Conservation (phyloP, 2,329 filamentous ascomycete species). For the Xylaria sp. region DNA sequence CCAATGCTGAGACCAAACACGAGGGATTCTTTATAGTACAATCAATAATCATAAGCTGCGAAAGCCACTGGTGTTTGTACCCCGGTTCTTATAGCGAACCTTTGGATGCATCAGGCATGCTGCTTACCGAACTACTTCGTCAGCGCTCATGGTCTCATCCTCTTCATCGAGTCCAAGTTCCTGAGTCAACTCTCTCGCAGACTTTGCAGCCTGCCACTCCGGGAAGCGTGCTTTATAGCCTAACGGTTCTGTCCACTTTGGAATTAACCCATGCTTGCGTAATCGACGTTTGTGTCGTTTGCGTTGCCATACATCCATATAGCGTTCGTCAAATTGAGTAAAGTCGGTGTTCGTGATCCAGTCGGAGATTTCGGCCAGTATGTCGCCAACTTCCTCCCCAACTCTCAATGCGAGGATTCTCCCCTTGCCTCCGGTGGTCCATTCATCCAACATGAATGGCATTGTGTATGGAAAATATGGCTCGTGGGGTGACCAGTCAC, state of each 20-base stretch:
- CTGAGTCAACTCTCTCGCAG: slow-evolving; percentile 48
- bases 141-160: slow-evolving; percentile 44
- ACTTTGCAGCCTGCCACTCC: slow-evolving; percentile 50
- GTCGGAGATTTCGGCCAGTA: slow-evolving; percentile 55
- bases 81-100: not conserved
- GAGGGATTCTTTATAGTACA: slow-evolving; percentile 11
- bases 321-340: slow-evolving; percentile 49
- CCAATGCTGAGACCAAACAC: slow-evolving; percentile 12
- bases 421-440: slow-evolving; percentile 59
- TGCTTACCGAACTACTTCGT: slow-evolving; percentile 36
- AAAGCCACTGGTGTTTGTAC: too few species aligned
- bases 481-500: slow-evolving; percentile 62
- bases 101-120: not conserved
- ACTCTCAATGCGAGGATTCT: slow-evolving; percentile 46
- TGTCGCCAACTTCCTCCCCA: slow-evolving; percentile 53
- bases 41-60: slow-evolving; percentile 4
- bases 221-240: slow-evolving; percentile 52
- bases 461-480: slow-evolving; percentile 65
- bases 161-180: slow-evolving; percentile 48
- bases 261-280: slow-evolving; percentile 51
- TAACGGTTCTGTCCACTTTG: slow-evolving; percentile 44
- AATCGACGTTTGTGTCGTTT: slow-evolving; percentile 57
- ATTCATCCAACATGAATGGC: slow-evolving; percentile 67
- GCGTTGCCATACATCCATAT: slow-evolving; percentile 53
- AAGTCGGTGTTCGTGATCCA: slow-evolving; percentile 52